These are phyloP conservation scores for Cladosporium sp. DNA, from an alignment of 2,329 filamentous ascomycete genomes.

Conservation along the genomic window DNA sequence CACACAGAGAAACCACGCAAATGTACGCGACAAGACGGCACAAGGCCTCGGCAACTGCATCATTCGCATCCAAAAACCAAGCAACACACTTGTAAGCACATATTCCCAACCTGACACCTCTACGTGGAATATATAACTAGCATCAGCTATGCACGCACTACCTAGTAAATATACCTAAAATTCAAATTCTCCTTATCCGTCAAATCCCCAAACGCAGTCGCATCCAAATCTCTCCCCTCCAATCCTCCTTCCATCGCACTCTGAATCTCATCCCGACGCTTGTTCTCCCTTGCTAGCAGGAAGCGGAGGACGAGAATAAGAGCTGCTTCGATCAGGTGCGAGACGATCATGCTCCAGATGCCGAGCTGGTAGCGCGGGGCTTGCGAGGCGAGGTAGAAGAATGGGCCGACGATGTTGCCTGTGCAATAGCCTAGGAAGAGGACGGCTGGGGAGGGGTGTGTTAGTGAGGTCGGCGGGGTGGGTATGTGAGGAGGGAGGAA, in stretches of 20 bases:
- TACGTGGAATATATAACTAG: not conserved
- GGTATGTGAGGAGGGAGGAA: slow-evolving; percentile 49
- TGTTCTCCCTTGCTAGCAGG: slow-evolving; percentile 52
- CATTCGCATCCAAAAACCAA: too few species aligned
- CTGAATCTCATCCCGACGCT: slow-evolving; percentile 51
- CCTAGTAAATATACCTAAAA: slow-evolving; percentile 30
- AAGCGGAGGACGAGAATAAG: slow-evolving; percentile 49
- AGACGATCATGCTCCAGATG: slow-evolving; percentile 60
- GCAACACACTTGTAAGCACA: too few species aligned
- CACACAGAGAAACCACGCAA: too few species aligned
- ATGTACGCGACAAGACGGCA: too few species aligned
- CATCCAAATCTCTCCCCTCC: slow-evolving; percentile 49
- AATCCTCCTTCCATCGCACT: slow-evolving; percentile 47
- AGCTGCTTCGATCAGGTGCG: slow-evolving; percentile 53
- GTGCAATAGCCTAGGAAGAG: slow-evolving; percentile 65
- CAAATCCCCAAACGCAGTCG: slow-evolving; percentile 56
- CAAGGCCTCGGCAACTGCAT: too few species aligned
- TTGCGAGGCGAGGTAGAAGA: slow-evolving; percentile 63
- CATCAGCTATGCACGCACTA: too few species aligned
- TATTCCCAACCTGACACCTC: not conserved
- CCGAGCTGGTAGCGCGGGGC: slow-evolving; percentile 60
- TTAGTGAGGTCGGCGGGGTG: not conserved
- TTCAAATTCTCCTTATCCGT: slow-evolving; percentile 56
- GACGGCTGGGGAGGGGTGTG: slow-evolving; percentile 56
- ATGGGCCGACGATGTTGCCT: slow-evolving; percentile 67